phyloP scores from a whole-genome alignment of 2,329 filamentous ascomycete species.

The Ophidiomyces ophidiicola region DNA sequence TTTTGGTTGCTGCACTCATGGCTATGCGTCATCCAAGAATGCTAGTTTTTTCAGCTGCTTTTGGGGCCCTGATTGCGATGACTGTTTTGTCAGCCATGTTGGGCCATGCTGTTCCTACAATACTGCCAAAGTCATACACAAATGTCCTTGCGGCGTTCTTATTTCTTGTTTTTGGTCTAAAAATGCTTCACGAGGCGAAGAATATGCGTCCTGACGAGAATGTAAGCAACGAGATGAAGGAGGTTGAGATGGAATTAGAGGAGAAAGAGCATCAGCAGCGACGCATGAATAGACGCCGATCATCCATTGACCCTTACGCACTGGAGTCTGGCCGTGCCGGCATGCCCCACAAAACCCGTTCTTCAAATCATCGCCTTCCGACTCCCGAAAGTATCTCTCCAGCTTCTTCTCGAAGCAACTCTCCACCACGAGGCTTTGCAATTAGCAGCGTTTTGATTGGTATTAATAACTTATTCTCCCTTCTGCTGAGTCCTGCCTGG shows the following conservation, averaged over 20 bases:
- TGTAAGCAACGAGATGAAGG: conserved; percentile 92
- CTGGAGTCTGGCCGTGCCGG: conserved; percentile 66
- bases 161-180: conserved; percentile 80
- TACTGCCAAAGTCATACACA: conserved; percentile 83
- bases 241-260: conserved; percentile 85
- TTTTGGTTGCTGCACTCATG: conserved; percentile 93
- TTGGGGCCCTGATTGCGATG: conserved; percentile 83
- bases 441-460: conserved; percentile 45
- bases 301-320: conserved; percentile 59
- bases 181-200: conserved; percentile 73
- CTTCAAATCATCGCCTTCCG: conserved; percentile 59
- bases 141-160: conserved; percentile 73
- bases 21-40: conserved; percentile 95
- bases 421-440: conserved; percentile 36
- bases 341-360: conserved; percentile 52
- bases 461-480: conserved; percentile 70
- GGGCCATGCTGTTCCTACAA: conserved; percentile 78
- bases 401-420: conserved; percentile 54
- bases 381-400: conserved; percentile 68
- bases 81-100: conserved; percentile 85
- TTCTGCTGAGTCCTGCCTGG: conserved; percentile 90
- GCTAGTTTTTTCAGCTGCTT: conserved; percentile 90
- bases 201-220: conserved; percentile 82
- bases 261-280: conserved; percentile 75
- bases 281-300: conserved; percentile 52